Conservation (phyloP, 1,284 basidiomycete genomes). For the Athelia sp. region DNA sequence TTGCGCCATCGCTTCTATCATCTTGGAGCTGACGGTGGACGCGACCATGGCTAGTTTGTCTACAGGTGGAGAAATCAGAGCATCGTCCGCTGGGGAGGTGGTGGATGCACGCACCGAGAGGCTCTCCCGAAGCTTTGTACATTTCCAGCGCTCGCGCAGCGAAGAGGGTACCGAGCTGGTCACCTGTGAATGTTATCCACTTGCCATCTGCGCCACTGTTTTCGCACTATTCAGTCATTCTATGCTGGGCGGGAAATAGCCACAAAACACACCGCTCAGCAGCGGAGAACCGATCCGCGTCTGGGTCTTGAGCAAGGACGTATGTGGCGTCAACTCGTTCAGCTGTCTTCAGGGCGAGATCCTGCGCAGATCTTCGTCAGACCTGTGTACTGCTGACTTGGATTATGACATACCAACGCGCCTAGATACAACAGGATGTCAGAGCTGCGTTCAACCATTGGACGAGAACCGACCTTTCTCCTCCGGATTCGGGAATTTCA, state of each 20-base stretch:
- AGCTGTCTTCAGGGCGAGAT: constrained; percentile 63
- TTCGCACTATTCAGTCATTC: constrained; percentile 2
- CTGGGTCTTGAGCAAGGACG: constrained; percentile 83
- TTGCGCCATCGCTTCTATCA: constrained; percentile 73
- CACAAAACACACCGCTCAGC: constrained; percentile 54
- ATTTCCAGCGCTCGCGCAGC: constrained; percentile 55
- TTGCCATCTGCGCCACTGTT: constrained; percentile 40
- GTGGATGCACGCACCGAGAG: constrained; percentile 33
- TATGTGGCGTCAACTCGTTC: constrained; percentile 45
- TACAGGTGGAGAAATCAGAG: constrained; percentile 13
- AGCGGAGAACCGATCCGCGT: constrained; percentile 80
- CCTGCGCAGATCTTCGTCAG: constrained; percentile 34
- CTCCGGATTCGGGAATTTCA: constrained; percentile 82
- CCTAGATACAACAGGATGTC: background rate
- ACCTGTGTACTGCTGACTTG: background rate
- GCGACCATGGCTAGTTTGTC: constrained; percentile 78
- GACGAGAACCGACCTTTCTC: constrained; percentile 57
- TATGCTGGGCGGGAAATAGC: background rate
- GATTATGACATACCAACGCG: background rate
- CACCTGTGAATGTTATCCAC: constrained; percentile 78
- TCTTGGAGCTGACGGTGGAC: constrained; percentile 84
- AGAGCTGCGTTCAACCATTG: background rate
- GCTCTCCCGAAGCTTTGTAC: constrained; percentile 57
- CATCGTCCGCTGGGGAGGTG: background rate
- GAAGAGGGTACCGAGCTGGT: constrained; percentile 77